Base-by-base conservation (phyloP, 495 filamentous ascomycete genomes). In the Aspergillus cavernicola region DNA sequence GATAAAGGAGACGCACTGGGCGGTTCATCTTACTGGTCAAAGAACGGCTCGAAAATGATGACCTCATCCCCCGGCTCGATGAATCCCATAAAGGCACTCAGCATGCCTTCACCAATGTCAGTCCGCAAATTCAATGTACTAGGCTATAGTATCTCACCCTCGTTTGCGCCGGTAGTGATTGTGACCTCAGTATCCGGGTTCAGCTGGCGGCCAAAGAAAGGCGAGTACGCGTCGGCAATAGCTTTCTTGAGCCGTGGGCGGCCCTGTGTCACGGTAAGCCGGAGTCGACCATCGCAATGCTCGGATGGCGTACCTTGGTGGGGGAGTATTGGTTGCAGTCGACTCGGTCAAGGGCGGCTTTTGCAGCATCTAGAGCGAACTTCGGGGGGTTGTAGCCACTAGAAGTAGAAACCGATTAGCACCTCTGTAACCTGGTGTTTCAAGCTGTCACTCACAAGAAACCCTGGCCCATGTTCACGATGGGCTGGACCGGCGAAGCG, bases 241-340 rank as follows among this genome's bases (percentile, higher is more conserved):
- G 93, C 93, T 70, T 97, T 85, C 78, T 85, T 91, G 59, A 98
- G 75, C 29, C 92, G 80, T 31, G 92, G 90, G 0, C 93, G 85
- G 45, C 93, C 93, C 78, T 85, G 64, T 47, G 22, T 35, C 3
- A 13, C 4, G 24, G 40, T 63, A 19, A 61, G 24, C 5, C 9
- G 37, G 18, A 23, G 26, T 12, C 18, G 39, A 35, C 12, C 10
- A 50, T 45, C 56, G 19, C 23, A 31, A 48, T 23, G 23, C 41
- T 20, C 52, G 26, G 12, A 6, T 12, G 32, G 12, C 41, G 36
- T 68, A 84, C 82, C 80, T 88, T 90, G 1, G 93, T 97, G 3
- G 93, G 93, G 12, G 91, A 90, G 72, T 98, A 98, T 73, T 98
- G 93, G 67, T 98, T 98, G 77, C 92, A 96, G 45, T 97, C 93